Conservation (phyloP, 768 basidiomycete species). For the Phylloporus scabripes region DNA sequence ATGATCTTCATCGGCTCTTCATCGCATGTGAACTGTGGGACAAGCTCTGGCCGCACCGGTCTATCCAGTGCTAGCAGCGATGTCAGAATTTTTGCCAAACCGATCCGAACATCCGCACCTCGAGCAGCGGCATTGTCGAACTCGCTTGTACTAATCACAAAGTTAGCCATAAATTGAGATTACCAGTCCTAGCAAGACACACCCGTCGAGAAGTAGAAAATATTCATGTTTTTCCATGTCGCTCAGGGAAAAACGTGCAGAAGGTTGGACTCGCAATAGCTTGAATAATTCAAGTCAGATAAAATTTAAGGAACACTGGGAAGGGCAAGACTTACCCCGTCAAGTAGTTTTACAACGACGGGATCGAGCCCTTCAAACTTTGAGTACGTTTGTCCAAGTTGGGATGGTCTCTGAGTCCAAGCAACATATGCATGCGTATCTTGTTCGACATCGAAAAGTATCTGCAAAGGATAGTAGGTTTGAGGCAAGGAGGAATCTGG, state of each 20-base stretch:
- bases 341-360: constrained; percentile 24
- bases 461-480: constrained; percentile 14
- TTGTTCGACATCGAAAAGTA: constrained; percentile 27
- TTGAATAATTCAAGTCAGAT: constrained; percentile 2
- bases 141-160: constrained; percentile 15
- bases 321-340: constrained; percentile 22
- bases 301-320: background rate
- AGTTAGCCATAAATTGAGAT: constrained; percentile 5
- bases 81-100: constrained; percentile 10
- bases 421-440: constrained; percentile 21
- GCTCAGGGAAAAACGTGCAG: constrained; percentile 12
- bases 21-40: constrained; percentile 7
- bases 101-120: constrained; percentile 14
- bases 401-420: constrained; percentile 8
- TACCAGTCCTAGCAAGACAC: constrained; percentile 3
- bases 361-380: constrained; percentile 19
- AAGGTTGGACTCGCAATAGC: constrained; percentile 16
- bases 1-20: constrained; percentile 3
- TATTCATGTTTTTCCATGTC: constrained; percentile 26
- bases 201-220: constrained; percentile 21
- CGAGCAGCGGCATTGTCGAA: constrained; percentile 16
- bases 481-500: background rate
- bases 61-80: constrained; percentile 12
- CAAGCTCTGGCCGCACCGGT: constrained; percentile 18
- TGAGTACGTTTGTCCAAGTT: constrained; percentile 19